phyloP scores from a whole-genome alignment of 2,329 filamentous ascomycete species.

The Fusarium pseudocircinatum region DNA sequence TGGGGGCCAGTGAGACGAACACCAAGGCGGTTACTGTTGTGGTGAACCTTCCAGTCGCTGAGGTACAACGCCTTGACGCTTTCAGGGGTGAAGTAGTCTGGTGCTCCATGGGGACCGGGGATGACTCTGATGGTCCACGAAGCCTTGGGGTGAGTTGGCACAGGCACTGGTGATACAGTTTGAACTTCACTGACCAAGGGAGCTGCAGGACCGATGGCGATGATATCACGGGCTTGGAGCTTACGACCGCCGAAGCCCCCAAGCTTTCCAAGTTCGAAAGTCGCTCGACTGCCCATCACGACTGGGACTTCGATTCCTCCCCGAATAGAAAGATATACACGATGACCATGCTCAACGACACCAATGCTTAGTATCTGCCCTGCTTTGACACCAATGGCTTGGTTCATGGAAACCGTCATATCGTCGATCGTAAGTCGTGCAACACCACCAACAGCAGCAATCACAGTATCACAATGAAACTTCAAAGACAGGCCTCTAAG shows the following conservation, averaged over 20 bases:
- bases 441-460: constrained; percentile 48
- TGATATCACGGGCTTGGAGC: constrained; percentile 45
- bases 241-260: constrained; percentile 49
- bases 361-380: constrained; percentile 45
- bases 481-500: constrained; percentile 46
- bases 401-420: constrained; percentile 28
- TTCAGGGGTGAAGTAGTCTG: constrained; percentile 50
- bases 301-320: constrained; percentile 49
- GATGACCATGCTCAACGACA: constrained; percentile 42
- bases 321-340: constrained; percentile 48
- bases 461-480: constrained; percentile 47
- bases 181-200: accelerated
- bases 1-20: constrained; percentile 51
- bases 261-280: constrained; percentile 47
- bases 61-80: constrained; percentile 47
- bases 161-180: constrained; percentile 14
- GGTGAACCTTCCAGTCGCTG: constrained; percentile 50
- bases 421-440: constrained; percentile 43
- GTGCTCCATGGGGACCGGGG: constrained; percentile 52
- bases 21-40: constrained; percentile 54
- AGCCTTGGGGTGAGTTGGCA: constrained; percentile 40
- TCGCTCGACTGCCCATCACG: constrained; percentile 47
- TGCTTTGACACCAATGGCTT: constrained; percentile 34
- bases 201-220: constrained; percentile 30
- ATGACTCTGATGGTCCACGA: constrained; percentile 48